Percentiles rank a stretch among this genome's conserved stretches.
phyloP scores from a whole-genome alignment of 305 asterid species.

The Plantago lanceolata region DNA sequence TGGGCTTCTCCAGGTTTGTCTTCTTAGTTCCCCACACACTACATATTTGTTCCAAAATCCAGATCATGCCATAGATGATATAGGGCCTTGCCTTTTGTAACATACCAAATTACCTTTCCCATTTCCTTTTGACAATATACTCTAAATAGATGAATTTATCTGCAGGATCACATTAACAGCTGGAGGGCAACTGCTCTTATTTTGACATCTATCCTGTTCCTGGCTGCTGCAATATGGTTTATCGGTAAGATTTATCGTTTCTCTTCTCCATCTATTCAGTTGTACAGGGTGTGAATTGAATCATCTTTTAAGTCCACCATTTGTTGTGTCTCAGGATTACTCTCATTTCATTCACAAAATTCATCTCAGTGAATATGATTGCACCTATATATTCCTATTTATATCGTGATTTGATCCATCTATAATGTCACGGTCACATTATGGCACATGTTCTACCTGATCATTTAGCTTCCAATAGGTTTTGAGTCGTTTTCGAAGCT shows the following conservation, averaged over 20 bases:
- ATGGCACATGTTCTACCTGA: background rate
- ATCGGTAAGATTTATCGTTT: constrained; percentile 37
- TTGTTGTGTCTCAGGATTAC: background rate
- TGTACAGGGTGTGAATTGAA: background rate
- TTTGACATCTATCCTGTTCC: constrained; percentile 64
- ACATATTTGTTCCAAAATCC: background rate
- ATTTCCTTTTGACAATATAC: background rate
- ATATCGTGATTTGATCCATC: background rate
- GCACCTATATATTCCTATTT: background rate
- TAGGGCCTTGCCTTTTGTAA: background rate
- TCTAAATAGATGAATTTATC: constrained; percentile 1
- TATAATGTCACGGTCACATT: background rate
- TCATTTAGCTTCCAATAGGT: background rate
- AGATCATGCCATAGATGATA: background rate
- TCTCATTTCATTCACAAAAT: background rate
- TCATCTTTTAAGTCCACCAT: background rate
- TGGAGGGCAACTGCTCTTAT: constrained; percentile 81
- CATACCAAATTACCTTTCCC: background rate
- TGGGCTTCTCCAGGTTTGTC: constrained; percentile 82
- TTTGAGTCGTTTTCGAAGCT: background rate
- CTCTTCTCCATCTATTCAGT: background rate
- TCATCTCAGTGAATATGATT: background rate
- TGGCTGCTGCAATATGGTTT: constrained; percentile 79
- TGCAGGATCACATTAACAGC: constrained; percentile 72
- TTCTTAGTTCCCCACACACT: background rate